Evolutionary conservation across 352 stramenopile species (phyloP).

Genomic region (Nannochloropsis limnetica): DNA sequence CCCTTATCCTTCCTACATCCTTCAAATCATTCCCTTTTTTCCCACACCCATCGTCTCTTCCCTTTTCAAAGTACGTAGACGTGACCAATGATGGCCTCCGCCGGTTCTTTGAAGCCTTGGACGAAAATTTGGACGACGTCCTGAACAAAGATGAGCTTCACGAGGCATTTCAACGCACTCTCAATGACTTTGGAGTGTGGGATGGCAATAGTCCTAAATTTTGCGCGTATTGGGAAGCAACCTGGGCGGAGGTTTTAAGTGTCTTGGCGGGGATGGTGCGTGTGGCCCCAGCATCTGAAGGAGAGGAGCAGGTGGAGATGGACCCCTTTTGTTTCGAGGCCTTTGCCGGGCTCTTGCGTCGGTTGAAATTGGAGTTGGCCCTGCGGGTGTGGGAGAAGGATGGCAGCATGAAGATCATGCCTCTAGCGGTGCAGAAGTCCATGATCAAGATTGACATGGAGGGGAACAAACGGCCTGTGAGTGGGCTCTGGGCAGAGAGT

Average conservation of each 20-base stretch:
- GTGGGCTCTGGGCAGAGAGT: background rate
- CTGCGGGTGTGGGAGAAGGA: conserved; percentile 18
- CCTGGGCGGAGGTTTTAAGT: background rate
- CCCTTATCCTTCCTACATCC: background rate
- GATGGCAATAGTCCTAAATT: background rate
- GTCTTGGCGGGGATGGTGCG: background rate
- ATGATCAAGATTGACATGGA: conserved; percentile 16
- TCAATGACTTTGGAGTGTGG: conserved; percentile 8
- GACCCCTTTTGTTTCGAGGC: background rate
- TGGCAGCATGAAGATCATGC: background rate
- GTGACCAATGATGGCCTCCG: background rate
- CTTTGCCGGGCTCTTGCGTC: background rate
- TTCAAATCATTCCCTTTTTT: background rate
- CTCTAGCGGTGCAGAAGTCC: background rate
- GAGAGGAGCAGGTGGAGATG: background rate
- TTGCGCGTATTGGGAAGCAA: background rate
- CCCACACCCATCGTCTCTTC: background rate
- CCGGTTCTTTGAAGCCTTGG: background rate
- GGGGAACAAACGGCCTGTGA: background rate
- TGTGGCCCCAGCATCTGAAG: background rate
- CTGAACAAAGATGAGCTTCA: background rate
- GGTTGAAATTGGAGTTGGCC: conserved; percentile 16
- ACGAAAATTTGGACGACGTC: background rate
- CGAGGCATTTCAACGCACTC: conserved; percentile 7
- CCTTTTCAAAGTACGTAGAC: background rate